Evolutionary conservation across 2,329 filamentous ascomycete genomes (phyloP).

Genomic region (Paracoccidioides lutzii): DNA sequence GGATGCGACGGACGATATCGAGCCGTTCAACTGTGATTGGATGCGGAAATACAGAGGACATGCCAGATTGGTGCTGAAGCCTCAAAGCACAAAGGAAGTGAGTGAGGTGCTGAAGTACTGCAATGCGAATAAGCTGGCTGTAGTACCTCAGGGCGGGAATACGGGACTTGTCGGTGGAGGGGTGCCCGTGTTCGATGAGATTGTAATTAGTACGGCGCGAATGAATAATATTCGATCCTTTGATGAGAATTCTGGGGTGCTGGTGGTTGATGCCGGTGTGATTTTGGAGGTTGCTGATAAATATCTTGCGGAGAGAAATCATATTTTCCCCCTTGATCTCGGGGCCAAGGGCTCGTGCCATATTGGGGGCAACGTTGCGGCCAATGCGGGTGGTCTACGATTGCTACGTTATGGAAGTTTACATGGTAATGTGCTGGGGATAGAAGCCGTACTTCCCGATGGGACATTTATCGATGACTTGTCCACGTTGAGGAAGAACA

Average conservation of each 20-base stretch:
- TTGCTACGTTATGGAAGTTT: slow-evolving; percentile 86
- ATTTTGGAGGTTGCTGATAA: slow-evolving; percentile 83
- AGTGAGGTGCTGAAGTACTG: slow-evolving; percentile 88
- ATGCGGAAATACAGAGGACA: slow-evolving; percentile 98
- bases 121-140: slow-evolving; percentile 81
- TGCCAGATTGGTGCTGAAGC: slow-evolving; percentile 74
- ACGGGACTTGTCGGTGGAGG: slow-evolving; percentile 91
- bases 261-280: slow-evolving; percentile 82
- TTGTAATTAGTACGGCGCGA: slow-evolving; percentile 76
- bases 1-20: slow-evolving; percentile 66
- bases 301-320: slow-evolving; percentile 65
- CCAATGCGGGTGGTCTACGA: slow-evolving; percentile 85
- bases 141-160: slow-evolving; percentile 95
- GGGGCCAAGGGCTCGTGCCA: slow-evolving; percentile 96
- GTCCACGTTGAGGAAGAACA: slow-evolving; percentile 85
- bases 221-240: slow-evolving; percentile 90
- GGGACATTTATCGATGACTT: slow-evolving; percentile 87
- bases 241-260: slow-evolving; percentile 78
- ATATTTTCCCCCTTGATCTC: slow-evolving; percentile 94
- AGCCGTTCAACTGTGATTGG: slow-evolving; percentile 94
- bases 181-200: slow-evolving; percentile 95
- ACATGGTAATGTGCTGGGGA: slow-evolving; percentile 80
- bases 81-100: slow-evolving; percentile 71
- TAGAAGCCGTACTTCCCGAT: slow-evolving; percentile 88
- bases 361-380: slow-evolving; percentile 88